Conservation (phyloP, 83 land plant species). For the Picea abies region DNA sequence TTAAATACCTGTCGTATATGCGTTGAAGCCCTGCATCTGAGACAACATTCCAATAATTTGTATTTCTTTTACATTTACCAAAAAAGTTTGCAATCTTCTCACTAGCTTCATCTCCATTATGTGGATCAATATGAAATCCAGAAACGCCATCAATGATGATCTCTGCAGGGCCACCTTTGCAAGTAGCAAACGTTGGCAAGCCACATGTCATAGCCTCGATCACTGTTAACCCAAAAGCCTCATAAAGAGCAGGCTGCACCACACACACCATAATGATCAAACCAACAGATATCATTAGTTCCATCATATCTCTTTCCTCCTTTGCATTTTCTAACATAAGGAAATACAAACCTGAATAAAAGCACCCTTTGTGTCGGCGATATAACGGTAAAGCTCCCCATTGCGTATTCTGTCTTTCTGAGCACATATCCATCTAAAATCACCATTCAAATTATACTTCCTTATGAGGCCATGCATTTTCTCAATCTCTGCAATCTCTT, state of each 20-base stretch:
- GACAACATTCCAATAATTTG: conserved; percentile 45
- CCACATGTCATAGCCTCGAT: conserved; percentile 83
- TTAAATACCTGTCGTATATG: conserved; percentile 53
- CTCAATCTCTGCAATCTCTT: conserved; percentile 83
- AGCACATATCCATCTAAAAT: conserved; percentile 84
- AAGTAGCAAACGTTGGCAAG: conserved; percentile 70
- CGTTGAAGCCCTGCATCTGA: conserved; percentile 61
- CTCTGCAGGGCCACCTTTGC: conserved; percentile 69
- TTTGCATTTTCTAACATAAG: no score
- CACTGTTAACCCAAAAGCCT: conserved; percentile 73
- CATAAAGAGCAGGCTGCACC: conserved; percentile 68
- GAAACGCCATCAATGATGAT: conserved; percentile 20
- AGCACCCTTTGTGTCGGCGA: conserved; percentile 60
- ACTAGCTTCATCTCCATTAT: conserved; percentile 45
- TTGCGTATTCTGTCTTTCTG: conserved; percentile 76
- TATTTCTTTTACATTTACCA: conserved; percentile 41
- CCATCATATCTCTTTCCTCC: no score
- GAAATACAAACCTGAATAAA: no score
- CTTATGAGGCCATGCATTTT: conserved; percentile 79
- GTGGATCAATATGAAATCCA: conserved; percentile 77
- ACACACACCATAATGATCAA: neutral
- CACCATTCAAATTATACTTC: conserved; percentile 74
- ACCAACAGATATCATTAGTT: no score
- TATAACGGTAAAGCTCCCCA: conserved; percentile 84
- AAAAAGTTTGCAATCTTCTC: conserved; percentile 54